These are phyloP conservation scores for Gentiana dahurica DNA, from an alignment of 257 asterid genomes.

Conservation along the genomic window DNA sequence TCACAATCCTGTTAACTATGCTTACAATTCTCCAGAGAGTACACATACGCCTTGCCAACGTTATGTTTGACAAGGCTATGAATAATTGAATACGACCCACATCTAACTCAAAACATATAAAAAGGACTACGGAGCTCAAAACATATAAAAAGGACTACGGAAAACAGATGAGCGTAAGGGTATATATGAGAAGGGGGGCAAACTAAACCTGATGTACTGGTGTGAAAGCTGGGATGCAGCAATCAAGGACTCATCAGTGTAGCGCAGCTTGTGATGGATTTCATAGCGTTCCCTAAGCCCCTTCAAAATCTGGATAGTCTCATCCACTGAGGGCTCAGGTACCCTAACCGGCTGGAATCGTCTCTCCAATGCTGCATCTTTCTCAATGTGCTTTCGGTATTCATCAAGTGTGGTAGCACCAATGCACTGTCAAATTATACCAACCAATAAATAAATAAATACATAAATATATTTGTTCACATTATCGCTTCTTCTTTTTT, in stretches of 20 bases:
- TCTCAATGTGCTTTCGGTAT: conserved; percentile 85
- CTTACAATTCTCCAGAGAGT: too few species aligned
- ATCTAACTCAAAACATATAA: too few species aligned
- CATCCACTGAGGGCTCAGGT: conserved; percentile 95
- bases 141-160: background rate
- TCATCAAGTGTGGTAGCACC: conserved; percentile 96
- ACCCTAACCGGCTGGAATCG: conserved; percentile 96
- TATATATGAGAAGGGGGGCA: background rate
- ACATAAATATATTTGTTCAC: too few species aligned
- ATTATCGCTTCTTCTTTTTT: too few species aligned
- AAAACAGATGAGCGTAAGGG: background rate
- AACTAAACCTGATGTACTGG: conserved; percentile 76
- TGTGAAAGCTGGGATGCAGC: conserved; percentile 83
- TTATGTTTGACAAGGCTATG: conserved; percentile 10
- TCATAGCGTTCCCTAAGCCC: conserved; percentile 91
- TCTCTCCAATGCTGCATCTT: conserved; percentile 93
- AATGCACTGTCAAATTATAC: conserved; percentile 46
- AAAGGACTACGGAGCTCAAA: too few species aligned
- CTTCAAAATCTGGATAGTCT: conserved; percentile 78
- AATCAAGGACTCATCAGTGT: conserved; percentile 79
- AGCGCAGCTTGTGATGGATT: conserved; percentile 94
- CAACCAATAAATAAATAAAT: too few species aligned
- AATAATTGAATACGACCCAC: background rate
- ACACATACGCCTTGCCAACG: too few species aligned
- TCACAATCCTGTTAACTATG: too few species aligned